phyloP scores from a whole-genome alignment of 2,329 filamentous ascomycete species.

The Dothideomycetes sp. region DNA sequence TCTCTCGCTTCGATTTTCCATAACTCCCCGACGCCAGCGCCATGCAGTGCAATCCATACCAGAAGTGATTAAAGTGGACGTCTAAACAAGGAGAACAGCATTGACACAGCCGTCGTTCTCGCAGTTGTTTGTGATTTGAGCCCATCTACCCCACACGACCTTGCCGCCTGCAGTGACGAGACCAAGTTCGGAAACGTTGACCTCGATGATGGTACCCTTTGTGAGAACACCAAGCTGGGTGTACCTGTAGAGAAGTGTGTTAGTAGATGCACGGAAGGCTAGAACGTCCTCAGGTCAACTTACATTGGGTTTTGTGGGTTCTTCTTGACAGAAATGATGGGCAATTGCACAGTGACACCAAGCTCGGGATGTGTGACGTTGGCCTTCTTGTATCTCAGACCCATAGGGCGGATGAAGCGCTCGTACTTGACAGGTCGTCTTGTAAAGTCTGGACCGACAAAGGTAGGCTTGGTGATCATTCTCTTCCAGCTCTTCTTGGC shows the following conservation, averaged over 20 bases:
- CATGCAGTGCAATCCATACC: conserved; percentile 9
- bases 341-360: conserved; percentile 74
- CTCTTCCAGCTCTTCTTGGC: conserved; percentile 72
- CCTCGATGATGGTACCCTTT: conserved; percentile 76
- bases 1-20: too few species aligned
- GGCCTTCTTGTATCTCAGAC: conserved; percentile 68
- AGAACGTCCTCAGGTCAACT: not conserved
- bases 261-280: not conserved
- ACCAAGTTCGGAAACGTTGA: conserved; percentile 87
- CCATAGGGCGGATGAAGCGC: conserved; percentile 58
- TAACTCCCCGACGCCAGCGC: conserved; percentile 4
- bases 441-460: conserved; percentile 86
- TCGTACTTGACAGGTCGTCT: conserved; percentile 73
- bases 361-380: conserved; percentile 62
- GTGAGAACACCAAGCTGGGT: conserved; percentile 86
- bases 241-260: conserved; percentile 37
- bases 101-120: conserved; percentile 52
- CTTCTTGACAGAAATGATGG: conserved; percentile 58
- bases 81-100: conserved; percentile 12
- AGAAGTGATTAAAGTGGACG: not conserved
- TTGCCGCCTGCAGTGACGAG: conserved; percentile 85
- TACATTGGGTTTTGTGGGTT: conserved; percentile 72
- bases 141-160: conserved; percentile 83
- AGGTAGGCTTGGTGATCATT: conserved; percentile 63
- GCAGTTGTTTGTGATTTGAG: conserved; percentile 53